Evolutionary conservation across 352 stramenopile species (phyloP), one percentile per base, ranked within the genome.

Genomic region (Phytophthora pseudosyringae): DNA sequence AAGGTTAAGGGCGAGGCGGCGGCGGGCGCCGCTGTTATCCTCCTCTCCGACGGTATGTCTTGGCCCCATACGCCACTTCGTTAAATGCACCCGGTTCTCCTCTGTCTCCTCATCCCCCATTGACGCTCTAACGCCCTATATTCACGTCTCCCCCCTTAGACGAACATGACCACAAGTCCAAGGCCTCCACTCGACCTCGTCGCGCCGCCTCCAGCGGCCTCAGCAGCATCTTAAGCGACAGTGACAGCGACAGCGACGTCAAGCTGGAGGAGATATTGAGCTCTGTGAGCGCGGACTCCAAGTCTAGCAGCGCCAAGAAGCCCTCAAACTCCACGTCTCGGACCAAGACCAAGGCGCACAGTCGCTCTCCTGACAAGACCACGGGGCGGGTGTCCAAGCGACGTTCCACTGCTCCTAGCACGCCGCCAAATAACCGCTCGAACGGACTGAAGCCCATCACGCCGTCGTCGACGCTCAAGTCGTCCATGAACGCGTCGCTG

Each of bases 401-500:
- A 4, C 76, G 78, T 56, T 67, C 63, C 39, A 66, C 28, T 55
- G 31, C 44, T 8, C 39, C 35, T 10, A 43, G 16, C n/a, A 74
- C 69, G 45, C 69, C 69, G 13, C 55, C 59, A 31, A 40, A 21
- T 26, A 60, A 56, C 25, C 58, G 13, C 6, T 51, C 35, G 5
- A 43, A 64, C 15, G 56, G 35, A 10, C 50, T 89, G 28, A 92
- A 92, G 67, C 81, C 83, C 25, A 70, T 88, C 26, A 90, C 83
- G 40, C 83, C 83, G 40, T 90, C 83, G 15, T 75, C 72, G 1
- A 66, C 66, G 10, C 43, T 89, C 3, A 75, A 88, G 55, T 90
- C 83, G 50, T 89, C 81, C 25, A 93, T 93, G 83, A 93, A 91
- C 69, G 81, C 81, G 41, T 93, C 83, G 25, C 76, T 93, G 32